phyloP scores from a whole-genome alignment of 2,329 filamentous ascomycete species.

The Epichloe amarillans region DNA sequence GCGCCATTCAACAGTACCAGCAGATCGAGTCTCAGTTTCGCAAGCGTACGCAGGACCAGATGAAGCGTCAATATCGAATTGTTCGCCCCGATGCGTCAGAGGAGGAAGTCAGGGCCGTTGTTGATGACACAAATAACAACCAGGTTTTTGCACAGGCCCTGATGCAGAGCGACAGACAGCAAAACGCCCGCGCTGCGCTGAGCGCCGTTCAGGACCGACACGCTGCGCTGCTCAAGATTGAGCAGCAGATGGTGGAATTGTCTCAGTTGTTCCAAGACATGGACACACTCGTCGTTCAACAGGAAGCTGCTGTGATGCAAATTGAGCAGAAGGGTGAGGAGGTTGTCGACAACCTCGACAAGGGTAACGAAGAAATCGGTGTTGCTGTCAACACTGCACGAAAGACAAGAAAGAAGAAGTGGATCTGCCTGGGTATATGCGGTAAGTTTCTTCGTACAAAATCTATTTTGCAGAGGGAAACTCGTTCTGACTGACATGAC shows the following conservation, averaged over 20 bases:
- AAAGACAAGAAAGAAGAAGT: constrained; percentile 83
- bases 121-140: constrained; percentile 62
- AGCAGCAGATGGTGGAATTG: constrained; percentile 77
- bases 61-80: constrained; percentile 82
- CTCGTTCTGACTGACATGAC: neutral
- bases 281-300: constrained; percentile 72
- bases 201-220: constrained; percentile 73
- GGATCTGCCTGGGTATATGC: constrained; percentile 75
- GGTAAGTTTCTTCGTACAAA: constrained; percentile 26
- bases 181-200: constrained; percentile 68
- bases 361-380: constrained; percentile 73
- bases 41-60: constrained; percentile 68
- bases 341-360: constrained; percentile 68
- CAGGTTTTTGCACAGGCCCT: constrained; percentile 85
- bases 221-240: constrained; percentile 80
- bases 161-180: constrained; percentile 66
- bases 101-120: constrained; percentile 58
- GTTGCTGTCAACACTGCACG: constrained; percentile 72
- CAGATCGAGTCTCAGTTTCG: constrained; percentile 67
- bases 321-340: constrained; percentile 84
- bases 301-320: constrained; percentile 64
- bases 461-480: neutral
- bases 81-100: constrained; percentile 71
- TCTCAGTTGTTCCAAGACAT: constrained; percentile 82
- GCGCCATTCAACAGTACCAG: constrained; percentile 71